Percentiles rank a stretch among this genome's conserved stretches.
These are phyloP conservation scores for Penicillium steckii DNA, from an alignment of 495 filamentous ascomycete genomes.

Conservation along the genomic window DNA sequence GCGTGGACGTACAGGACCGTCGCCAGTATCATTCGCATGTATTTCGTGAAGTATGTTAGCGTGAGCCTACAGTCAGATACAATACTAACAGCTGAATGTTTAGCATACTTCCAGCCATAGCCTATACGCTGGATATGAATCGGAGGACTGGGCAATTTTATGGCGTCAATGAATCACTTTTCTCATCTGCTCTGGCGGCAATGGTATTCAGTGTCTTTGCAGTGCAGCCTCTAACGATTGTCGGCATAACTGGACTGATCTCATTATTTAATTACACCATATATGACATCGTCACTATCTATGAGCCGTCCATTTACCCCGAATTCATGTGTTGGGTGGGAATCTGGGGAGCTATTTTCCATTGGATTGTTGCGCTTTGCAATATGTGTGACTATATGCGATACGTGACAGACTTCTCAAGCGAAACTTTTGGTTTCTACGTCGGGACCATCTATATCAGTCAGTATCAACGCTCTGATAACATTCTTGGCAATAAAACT, in stretches of 20 bases:
- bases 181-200: slow-evolving; percentile 67
- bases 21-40: slow-evolving; percentile 74
- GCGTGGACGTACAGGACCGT: slow-evolving; percentile 72
- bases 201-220: slow-evolving; percentile 67
- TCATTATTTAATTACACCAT: slow-evolving; percentile 79
- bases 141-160: slow-evolving; percentile 66
- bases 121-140: slow-evolving; percentile 75
- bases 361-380: slow-evolving; percentile 66
- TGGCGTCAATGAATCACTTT: slow-evolving; percentile 72
- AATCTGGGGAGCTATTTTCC: slow-evolving; percentile 69
- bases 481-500: neutral
- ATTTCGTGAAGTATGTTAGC: slow-evolving; percentile 67
- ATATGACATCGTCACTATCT: slow-evolving; percentile 64
- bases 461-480: slow-evolving; percentile 49
- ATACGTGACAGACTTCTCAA: slow-evolving; percentile 72
- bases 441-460: slow-evolving; percentile 76
- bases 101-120: slow-evolving; percentile 70
- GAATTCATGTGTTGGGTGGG: slow-evolving; percentile 77
- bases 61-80: neutral
- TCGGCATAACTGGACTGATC: slow-evolving; percentile 53
- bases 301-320: slow-evolving; percentile 60
- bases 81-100: neutral
- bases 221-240: slow-evolving; percentile 65
- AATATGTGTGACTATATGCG: slow-evolving; percentile 70
- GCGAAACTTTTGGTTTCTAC: slow-evolving; percentile 76